These are phyloP conservation scores for Orbilia quercus DNA, from an alignment of 2,329 filamentous ascomycete species.

Conservation along the genomic window DNA sequence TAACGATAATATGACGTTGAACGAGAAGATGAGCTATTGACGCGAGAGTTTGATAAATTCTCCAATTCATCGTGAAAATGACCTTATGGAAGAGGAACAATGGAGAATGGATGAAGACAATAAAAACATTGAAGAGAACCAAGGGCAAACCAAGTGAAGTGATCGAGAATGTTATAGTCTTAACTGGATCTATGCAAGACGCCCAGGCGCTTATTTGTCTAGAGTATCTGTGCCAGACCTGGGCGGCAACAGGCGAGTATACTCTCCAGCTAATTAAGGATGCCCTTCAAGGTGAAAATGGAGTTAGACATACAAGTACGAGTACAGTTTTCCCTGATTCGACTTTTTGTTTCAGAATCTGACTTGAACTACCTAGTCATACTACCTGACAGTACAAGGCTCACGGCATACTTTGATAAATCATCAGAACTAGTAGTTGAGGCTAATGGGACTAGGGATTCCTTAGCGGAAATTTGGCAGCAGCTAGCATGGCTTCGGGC, in stretches of 20 bases:
- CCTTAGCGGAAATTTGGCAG: conserved; percentile 61
- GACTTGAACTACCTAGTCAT: not conserved
- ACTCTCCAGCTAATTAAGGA: conserved; percentile 23
- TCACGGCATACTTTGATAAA: not conserved
- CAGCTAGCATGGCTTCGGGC: conserved; percentile 62
- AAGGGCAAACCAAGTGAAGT: no score
- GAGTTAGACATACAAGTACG: not conserved
- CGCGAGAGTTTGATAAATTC: no score
- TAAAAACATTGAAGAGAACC: conserved; percentile 10
- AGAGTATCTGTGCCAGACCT: conserved; percentile 58
- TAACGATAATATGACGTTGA: no score
- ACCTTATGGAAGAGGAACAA: conserved; percentile 31
- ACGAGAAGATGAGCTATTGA: no score
- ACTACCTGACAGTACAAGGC: conserved; percentile 3
- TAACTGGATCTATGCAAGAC: conserved; percentile 57
- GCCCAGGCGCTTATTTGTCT: conserved; percentile 59
- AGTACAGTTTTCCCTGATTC: no score
- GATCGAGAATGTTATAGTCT: conserved; percentile 37
- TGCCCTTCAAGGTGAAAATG: conserved; percentile 1
- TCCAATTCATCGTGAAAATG: no score
- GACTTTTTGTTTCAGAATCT: no score
- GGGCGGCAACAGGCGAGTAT: conserved; percentile 43
- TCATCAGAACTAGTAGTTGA: conserved; percentile 14
- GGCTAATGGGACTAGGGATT: conserved; percentile 22
- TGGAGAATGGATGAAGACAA: conserved; percentile 21